Base-by-base conservation (phyloP, 768 basidiomycete genomes). In the Leccinum subgranulosum region DNA sequence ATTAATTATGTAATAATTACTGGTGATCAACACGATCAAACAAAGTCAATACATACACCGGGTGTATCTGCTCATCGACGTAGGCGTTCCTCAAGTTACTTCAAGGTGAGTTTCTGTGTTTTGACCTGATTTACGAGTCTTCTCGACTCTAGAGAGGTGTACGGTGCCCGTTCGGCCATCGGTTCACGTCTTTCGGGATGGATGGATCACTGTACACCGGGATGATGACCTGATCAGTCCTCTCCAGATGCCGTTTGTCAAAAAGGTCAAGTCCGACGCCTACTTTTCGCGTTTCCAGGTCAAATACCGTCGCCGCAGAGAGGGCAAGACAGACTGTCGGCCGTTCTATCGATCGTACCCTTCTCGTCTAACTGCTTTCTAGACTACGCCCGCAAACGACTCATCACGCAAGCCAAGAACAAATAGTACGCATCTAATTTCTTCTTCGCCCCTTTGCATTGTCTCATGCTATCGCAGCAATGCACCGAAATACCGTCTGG, bases 241-340 rank as follows among this genome's bases (percentile, higher is more conserved):
- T 48, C 31, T 41, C 17, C 53, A 82, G 81, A 92, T 93, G 96
- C 96, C 95, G 60, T 98, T 97, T 84, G 90, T 97, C 81, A 98
- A 98, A 81, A 88, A 89, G 66, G 75, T 95, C 81, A 98, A 99
- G 83, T 91, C 92, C 70, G 85, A 86, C 74, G 92, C 96, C 69
- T 98, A 98, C 88, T 97, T 93, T 81, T 97, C 94, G 61, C 87
- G 95, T 62, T 97, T 89, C 83, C 94, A 97, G 81, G 95, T 98
- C 69, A 98, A 98, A 81, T 97, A 97, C 78, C 91, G 96, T 73
- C 82, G 97, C 71, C 82, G 97, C 65, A 87, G 94, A 74, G 97
- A 99, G 80, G 97, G 97, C 59, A 98, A 96, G 83, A 99, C 97
- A 60, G 97, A 99, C 73, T 99, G 92, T 92, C 59, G 67, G 86